Evolutionary conservation across 805 yeast species (phyloP), one percentile per base, ranked within the genome.

Genomic region (Candida yuanshanica): DNA sequence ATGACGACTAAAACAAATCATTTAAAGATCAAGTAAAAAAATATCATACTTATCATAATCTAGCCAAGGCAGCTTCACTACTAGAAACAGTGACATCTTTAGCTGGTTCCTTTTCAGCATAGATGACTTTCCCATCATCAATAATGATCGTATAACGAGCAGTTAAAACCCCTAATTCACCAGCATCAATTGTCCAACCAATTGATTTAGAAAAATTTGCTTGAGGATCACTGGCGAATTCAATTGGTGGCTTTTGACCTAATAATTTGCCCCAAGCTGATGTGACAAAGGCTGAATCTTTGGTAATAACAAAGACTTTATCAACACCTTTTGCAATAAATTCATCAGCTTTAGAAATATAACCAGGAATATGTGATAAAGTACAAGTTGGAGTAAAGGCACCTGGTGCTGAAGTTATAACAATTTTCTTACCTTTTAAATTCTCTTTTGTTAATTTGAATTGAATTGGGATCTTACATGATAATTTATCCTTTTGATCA

Each of bases 321-420:
- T 81, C 85, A 35, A 81, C 80, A 29, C 81, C 78, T 63, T 79
- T 81, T 41, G 67, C 62, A 53, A 70, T 62, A 56, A 85, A 72
- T 41, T 75, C 72, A 18, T 58, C 59, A 41, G 73, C 59, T 48
- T 76, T 66, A 44, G 65, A 56, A 43, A 82, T 60, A 66, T 66
- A 82, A 20, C 80, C 85, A 42, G 91, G 91, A 45, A 83, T 72
- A 63, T 83, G 93, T 52, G 75, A 69, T 38, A 72, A 76, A 37
- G 84, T 72, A 63, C 93, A 84, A 7, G 91, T 78, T 42, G 91
- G 95, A 21, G 95, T 84, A 71, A 84, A 86, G 10, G 95, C 93
- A 47, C 90, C 95, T 47, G 95, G 93, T 25, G 85, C 89, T 44
- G 83, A 72, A 24, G 87, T 86, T 52, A 85, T 67, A 33, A 84